A percentile compares a stretch with the other conserved stretches of the same genome.
Evolutionary conservation across 495 filamentous ascomycete genomes (phyloP).

Genomic region (Sporormia fimetaria): DNA sequence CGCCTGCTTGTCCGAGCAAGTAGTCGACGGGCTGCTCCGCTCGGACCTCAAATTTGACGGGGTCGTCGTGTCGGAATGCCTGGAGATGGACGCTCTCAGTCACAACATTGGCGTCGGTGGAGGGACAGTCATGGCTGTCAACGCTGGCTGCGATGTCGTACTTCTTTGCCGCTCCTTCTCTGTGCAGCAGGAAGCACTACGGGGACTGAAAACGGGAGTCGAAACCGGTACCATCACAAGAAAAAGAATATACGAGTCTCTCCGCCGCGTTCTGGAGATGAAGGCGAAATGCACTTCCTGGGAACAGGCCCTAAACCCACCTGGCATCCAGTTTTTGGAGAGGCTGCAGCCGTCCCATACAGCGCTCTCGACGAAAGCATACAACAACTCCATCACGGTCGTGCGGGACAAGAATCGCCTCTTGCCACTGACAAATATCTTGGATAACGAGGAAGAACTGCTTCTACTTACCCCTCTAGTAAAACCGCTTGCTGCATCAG

Average conservation of each 20-base stretch:
- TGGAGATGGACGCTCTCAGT: constrained; percentile 89
- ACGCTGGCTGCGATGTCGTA: constrained; percentile 80
- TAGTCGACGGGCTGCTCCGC: constrained; percentile 72
- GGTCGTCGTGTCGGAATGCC: constrained; percentile 83
- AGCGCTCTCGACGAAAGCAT: constrained; percentile 65
- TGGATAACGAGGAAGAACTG: constrained; percentile 73
- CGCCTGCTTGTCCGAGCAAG: constrained; percentile 80
- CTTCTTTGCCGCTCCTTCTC: constrained; percentile 75
- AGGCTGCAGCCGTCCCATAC: constrained; percentile 69
- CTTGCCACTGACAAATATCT: constrained; percentile 61
- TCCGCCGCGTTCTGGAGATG: constrained; percentile 59
- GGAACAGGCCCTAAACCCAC: constrained; percentile 71
- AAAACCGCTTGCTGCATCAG: constrained; percentile 74
- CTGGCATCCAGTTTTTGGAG: constrained; percentile 59
- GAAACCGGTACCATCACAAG: constrained; percentile 75
- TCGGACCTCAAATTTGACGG: constrained; percentile 76
- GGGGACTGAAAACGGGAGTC: constrained; percentile 68
- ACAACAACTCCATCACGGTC: constrained; percentile 76
- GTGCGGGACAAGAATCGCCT: constrained; percentile 71
- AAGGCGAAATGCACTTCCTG: constrained; percentile 71
- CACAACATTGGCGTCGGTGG: constrained; percentile 89
- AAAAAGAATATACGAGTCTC: constrained; percentile 60
- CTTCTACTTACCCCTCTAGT: constrained; percentile 73
- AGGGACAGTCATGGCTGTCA: constrained; percentile 86
- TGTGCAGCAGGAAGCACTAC: constrained; percentile 77